A percentile compares a stretch with the other conserved stretches of the same genome.
These are phyloP conservation scores for Diaporthe citrichinensis DNA, from an alignment of 2,329 filamentous ascomycete genomes.

Conservation along the genomic window DNA sequence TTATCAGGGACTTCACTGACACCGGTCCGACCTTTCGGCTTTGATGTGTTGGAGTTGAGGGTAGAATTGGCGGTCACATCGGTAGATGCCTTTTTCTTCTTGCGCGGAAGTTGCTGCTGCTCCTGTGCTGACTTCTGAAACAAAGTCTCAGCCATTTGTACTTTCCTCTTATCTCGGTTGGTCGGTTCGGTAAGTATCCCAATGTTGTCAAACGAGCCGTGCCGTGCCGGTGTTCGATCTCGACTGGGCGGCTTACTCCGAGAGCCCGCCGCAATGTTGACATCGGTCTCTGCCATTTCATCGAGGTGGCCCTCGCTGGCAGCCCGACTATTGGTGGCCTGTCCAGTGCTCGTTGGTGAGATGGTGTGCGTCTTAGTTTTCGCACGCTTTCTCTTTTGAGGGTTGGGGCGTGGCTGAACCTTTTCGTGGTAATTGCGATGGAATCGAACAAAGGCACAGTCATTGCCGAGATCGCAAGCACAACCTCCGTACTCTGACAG, in stretches of 20 bases:
- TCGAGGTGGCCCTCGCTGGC: conserved; percentile 73
- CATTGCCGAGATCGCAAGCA: conserved; percentile 76
- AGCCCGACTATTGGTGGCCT: conserved; percentile 74
- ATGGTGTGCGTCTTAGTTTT: conserved; percentile 69
- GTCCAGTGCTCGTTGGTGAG: conserved; percentile 74
- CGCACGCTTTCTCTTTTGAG: conserved; percentile 64
- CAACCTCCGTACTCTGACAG: conserved; percentile 85
- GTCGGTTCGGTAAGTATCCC: conserved; percentile 75
- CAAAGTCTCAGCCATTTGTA: conserved; percentile 75
- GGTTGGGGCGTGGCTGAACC: conserved; percentile 55
- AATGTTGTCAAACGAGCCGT: conserved; percentile 72
- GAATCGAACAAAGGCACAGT: conserved; percentile 76
- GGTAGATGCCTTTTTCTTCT: conserved; percentile 75
- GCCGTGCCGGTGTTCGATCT: conserved; percentile 73
- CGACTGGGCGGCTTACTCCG: conserved; percentile 77
- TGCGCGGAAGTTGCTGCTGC: conserved; percentile 59
- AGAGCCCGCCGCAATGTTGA: conserved; percentile 62
- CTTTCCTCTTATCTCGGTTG: conserved; percentile 77
- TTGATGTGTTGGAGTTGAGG: conserved; percentile 44
- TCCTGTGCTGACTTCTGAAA: conserved; percentile 75
- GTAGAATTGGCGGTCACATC: conserved; percentile 60
- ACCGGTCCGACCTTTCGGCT: conserved; percentile 46
- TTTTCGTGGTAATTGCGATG: conserved; percentile 69
- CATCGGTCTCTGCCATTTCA: conserved; percentile 68
- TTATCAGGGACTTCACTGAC: conserved; percentile 44